Base-by-base conservation (phyloP, 495 filamentous ascomycete genomes). In the Astrothelium subdiscretum region DNA sequence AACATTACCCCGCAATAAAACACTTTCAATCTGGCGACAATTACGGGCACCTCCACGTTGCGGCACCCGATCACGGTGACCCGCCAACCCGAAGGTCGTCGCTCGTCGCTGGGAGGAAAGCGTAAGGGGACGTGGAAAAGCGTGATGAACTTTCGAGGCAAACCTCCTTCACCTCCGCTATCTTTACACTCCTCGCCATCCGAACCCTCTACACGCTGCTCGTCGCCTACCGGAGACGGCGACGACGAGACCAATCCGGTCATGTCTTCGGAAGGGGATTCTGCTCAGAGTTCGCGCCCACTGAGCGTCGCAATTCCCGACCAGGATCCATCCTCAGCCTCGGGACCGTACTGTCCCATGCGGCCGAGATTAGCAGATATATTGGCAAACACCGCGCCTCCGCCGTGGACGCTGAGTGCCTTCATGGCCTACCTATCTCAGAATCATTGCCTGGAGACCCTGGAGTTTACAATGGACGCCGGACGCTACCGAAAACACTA, bases 361-460 rank as follows among this genome's bases (percentile, higher is more conserved):
- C 81, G 87, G 63, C 95, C 95, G 18, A 88, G 89, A 32, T 76
- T 99, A 57, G 78, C 86, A 57, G 92, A 97, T 65, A 91, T 99
- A 15, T 81, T 99, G 51, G 84, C 88, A 42, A 91, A 96, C 70
- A 83, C 83, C 26, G 88, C 95, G 59, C 87, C 90, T 0, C 85
- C 90, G 42, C 95, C 95, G 67, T 97, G 92, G 79, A 97, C 92
- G 2, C 81, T 97, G 20, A 83, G 83, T 66, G 94, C 95, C 26
- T 97, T 99, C 75, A 97, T 90, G 83, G 94, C 92, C 59, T 99
- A 94, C 71, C 83, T 97, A 27, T 97, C 95, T 1, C 92, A 96
- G 68, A 97, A 97, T 66, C 95, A 97, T 74, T 99, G 95, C 69
- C 76, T 97, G 48, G 95, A 99, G 74, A 99, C 90, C 6, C 76